Percentiles rank a stretch among this genome's conserved stretches.
These are phyloP conservation scores for Populus nigra DNA, from an alignment of 345 rosid genomes.

Conservation along the genomic window DNA sequence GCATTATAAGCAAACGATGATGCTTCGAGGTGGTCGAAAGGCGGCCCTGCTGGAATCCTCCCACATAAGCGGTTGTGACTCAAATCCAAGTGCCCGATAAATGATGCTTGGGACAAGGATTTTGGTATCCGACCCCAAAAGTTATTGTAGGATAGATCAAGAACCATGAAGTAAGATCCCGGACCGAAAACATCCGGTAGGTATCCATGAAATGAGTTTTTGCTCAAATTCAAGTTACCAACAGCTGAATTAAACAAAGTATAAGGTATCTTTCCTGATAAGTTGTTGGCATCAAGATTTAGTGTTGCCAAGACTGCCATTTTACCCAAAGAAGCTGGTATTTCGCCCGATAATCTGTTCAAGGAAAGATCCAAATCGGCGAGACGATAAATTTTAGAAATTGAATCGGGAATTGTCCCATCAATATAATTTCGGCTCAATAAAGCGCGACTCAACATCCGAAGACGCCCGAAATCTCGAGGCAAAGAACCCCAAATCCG, in stretches of 20 bases:
- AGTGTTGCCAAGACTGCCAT: slow-evolving; percentile 82
- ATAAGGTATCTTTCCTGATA: slow-evolving; percentile 56
- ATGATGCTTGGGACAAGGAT: slow-evolving; percentile 50
- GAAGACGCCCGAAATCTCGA: slow-evolving; percentile 46
- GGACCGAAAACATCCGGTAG: slow-evolving; percentile 74
- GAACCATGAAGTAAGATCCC: slow-evolving; percentile 64
- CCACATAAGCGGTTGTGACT: slow-evolving; percentile 90
- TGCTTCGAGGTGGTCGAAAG: slow-evolving; percentile 84
- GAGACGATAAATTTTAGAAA: slow-evolving; percentile 65
- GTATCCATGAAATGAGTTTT: slow-evolving; percentile 48
- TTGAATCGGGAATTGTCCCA: slow-evolving; percentile 59
- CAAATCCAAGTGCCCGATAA: slow-evolving; percentile 77
- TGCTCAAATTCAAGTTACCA: slow-evolving; percentile 62
- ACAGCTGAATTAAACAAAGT: slow-evolving; percentile 56
- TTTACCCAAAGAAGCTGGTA: slow-evolving; percentile 63
- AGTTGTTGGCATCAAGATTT: slow-evolving; percentile 66
- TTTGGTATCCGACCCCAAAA: slow-evolving; percentile 65
- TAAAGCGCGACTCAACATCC: slow-evolving; percentile 74
- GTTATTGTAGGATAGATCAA: slow-evolving; percentile 67
- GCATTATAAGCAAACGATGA: slow-evolving; percentile 65
- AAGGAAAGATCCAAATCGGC: slow-evolving; percentile 79
- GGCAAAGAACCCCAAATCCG: slow-evolving; percentile 57
- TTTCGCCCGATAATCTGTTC: slow-evolving; percentile 56
- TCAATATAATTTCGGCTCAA: slow-evolving; percentile 57
- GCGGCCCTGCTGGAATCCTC: slow-evolving; percentile 64